These are phyloP conservation scores for Salinomyces thailandicus DNA, from an alignment of 2,329 filamentous ascomycete species.

Conservation along the genomic window DNA sequence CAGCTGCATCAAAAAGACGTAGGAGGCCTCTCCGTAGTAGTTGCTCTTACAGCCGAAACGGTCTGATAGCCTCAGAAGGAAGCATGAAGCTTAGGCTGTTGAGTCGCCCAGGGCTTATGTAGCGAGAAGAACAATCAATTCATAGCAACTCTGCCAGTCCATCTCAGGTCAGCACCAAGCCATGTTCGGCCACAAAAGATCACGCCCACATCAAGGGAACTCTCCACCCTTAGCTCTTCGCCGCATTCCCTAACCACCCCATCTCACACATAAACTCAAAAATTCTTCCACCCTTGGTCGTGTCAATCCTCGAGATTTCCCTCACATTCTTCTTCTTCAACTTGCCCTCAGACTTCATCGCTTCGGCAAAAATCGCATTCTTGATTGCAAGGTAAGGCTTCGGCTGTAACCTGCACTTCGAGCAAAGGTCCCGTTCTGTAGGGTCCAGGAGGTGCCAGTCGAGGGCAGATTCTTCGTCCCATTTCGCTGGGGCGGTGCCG, in stretches of 20 bases:
- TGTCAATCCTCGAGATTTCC: slow-evolving; percentile 74
- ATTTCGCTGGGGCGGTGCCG: slow-evolving; percentile 52
- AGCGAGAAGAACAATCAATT: not conserved
- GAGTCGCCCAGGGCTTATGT: too few relatives aligned
- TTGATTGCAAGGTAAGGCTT: slow-evolving; percentile 96
- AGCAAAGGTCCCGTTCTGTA: slow-evolving; percentile 80
- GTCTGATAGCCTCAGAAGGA: too few relatives aligned
- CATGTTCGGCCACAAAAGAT: too few relatives aligned
- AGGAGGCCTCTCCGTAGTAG: too few relatives aligned
- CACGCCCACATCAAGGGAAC: too few relatives aligned
- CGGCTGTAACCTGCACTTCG: slow-evolving; percentile 70
- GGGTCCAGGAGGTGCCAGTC: slow-evolving; percentile 78
- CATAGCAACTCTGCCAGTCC: too few relatives aligned
- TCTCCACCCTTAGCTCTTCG: slow-evolving; percentile 46
- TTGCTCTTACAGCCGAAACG: too few relatives aligned
- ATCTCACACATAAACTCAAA: slow-evolving; percentile 92
- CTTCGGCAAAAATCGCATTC: slow-evolving; percentile 81
- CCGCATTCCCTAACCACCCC: slow-evolving; percentile 61
- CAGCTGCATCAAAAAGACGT: too few relatives aligned
- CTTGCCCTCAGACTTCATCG: slow-evolving; percentile 74
- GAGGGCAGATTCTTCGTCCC: slow-evolving; percentile 64
- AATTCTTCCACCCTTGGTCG: slow-evolving; percentile 71
- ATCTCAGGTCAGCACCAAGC: too few relatives aligned
- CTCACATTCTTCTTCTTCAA: slow-evolving; percentile 91
- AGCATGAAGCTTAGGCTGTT: too few relatives aligned